Percentiles rank a stretch among this genome's conserved stretches.
phyloP scores from a whole-genome alignment of 257 asterid genomes.

The Orobanche coerulescens region DNA sequence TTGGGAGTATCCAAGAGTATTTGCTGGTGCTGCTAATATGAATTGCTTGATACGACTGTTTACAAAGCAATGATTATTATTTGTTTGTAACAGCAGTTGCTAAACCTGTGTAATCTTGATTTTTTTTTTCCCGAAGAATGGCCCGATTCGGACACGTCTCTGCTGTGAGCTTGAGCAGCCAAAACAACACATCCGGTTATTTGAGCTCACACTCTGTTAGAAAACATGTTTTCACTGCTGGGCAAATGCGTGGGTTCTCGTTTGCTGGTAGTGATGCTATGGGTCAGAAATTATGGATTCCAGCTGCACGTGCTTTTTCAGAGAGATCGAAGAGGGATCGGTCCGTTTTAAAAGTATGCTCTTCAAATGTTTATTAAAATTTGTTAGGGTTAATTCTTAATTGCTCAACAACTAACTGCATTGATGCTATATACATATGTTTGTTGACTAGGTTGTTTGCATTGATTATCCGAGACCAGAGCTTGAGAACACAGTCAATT shows the following conservation, averaged over 20 bases:
- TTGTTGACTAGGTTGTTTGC: slow-evolving; percentile 54
- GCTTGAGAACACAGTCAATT: slow-evolving; percentile 59
- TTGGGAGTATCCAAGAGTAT: not conserved
- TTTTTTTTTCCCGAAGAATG: slow-evolving; percentile 39
- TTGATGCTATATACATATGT: not conserved
- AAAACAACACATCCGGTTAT: slow-evolving; percentile 22
- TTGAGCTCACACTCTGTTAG: slow-evolving; percentile 30
- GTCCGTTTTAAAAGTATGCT: slow-evolving; percentile 45
- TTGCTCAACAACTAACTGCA: not conserved
- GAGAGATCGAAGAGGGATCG: slow-evolving; percentile 26
- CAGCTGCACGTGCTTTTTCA: slow-evolving; percentile 24
- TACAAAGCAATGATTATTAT: not conserved
- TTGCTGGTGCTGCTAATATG: not conserved
- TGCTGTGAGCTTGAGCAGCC: slow-evolving; percentile 45
- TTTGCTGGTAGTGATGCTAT: slow-evolving; percentile 41
- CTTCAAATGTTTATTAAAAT: slow-evolving; percentile 3
- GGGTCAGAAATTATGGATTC: slow-evolving; percentile 39
- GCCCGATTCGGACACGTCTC: slow-evolving; percentile 56
- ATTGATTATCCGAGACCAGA: slow-evolving; percentile 74
- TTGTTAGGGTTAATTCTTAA: not conserved
- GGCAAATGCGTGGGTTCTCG: slow-evolving; percentile 32
- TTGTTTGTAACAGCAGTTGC: slow-evolving; percentile 8
- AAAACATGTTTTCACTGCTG: slow-evolving; percentile 24
- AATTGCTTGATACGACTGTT: not conserved
- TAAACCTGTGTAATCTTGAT: slow-evolving; percentile 14